Evolutionary conservation across 2,329 filamentous ascomycete genomes (phyloP).

Genomic region (Fusarium cicatricum): DNA sequence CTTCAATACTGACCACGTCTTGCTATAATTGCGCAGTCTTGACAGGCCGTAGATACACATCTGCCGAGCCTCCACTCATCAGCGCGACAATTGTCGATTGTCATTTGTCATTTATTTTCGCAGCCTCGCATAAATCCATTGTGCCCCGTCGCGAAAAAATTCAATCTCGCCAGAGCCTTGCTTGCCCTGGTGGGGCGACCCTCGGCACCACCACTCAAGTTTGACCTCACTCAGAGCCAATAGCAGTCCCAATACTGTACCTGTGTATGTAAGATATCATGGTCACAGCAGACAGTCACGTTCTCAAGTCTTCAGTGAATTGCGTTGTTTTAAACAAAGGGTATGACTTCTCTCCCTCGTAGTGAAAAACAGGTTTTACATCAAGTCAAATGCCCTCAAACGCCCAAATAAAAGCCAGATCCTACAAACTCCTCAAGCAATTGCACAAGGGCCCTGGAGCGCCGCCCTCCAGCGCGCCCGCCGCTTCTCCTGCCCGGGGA

Average conservation of each 20-base stretch:
- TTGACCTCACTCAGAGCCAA: background rate
- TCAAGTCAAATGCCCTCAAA: constrained; percentile 47
- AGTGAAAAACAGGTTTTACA: constrained; percentile 43
- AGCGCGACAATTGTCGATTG: background rate
- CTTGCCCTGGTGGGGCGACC: constrained; percentile 35
- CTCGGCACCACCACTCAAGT: constrained; percentile 3
- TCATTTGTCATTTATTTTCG: constrained; percentile 12
- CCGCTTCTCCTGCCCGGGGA: constrained; percentile 17
- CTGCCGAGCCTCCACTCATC: too few relatives aligned
- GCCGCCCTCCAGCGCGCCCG: constrained; percentile 20
- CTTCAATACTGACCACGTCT: too few relatives aligned
- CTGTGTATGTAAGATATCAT: too few relatives aligned
- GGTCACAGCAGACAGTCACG: background rate
- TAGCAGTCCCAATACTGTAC: too few relatives aligned
- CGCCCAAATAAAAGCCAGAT: constrained; percentile 45
- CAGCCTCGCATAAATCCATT: constrained; percentile 38
- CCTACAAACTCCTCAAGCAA: constrained; percentile 47
- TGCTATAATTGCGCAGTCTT: too few relatives aligned
- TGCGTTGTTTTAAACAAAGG: constrained; percentile 41
- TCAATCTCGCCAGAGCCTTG: constrained; percentile 36
- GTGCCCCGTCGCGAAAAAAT: constrained; percentile 29
- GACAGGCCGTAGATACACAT: too few relatives aligned
- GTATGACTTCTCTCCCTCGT: constrained; percentile 44
- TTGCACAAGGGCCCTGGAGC: constrained; percentile 38
- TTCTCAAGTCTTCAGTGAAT: constrained; percentile 24